A percentile compares a stretch with the other conserved stretches of the same genome.
Evolutionary conservation across 2,329 filamentous ascomycete genomes (phyloP).

Genomic region (Diaporthe citrichinensis): DNA sequence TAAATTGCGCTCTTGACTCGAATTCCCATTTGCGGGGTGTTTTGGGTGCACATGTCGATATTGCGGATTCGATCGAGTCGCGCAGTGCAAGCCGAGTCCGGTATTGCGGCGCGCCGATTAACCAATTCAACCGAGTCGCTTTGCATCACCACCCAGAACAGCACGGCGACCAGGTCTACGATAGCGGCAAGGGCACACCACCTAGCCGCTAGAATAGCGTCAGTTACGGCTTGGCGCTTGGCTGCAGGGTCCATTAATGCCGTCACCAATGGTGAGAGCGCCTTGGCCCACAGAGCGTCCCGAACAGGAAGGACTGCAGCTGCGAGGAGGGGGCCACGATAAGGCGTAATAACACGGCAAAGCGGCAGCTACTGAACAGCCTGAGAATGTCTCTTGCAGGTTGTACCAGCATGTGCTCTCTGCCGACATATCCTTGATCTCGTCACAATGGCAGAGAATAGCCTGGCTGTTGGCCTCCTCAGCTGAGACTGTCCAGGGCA

Average conservation of each 20-base stretch:
- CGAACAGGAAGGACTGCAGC: constrained; percentile 30
- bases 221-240: constrained; percentile 21
- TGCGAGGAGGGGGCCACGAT: constrained; percentile 3
- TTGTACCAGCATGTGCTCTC: neutral
- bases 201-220: constrained; percentile 11
- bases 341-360: constrained; percentile 12
- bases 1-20: constrained; percentile 26
- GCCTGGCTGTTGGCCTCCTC: constrained; percentile 6
- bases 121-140: constrained; percentile 10
- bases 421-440: neutral
- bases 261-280: constrained; percentile 34
- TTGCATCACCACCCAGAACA: constrained; percentile 14
- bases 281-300: constrained; percentile 24
- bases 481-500: constrained; percentile 31
- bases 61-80: constrained; percentile 22
- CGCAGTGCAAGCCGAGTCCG: constrained; percentile 7
- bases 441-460: neutral
- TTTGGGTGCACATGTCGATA: neutral
- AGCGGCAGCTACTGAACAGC: constrained; percentile 6
- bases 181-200: constrained; percentile 19
- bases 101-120: neutral
- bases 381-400: neutral
- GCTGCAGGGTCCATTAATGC: constrained; percentile 16
- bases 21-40: neutral
- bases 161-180: neutral